These are phyloP conservation scores for Arabidopsis hybrid DNA, from an alignment of 441 rosid species.

Conservation along the genomic window DNA sequence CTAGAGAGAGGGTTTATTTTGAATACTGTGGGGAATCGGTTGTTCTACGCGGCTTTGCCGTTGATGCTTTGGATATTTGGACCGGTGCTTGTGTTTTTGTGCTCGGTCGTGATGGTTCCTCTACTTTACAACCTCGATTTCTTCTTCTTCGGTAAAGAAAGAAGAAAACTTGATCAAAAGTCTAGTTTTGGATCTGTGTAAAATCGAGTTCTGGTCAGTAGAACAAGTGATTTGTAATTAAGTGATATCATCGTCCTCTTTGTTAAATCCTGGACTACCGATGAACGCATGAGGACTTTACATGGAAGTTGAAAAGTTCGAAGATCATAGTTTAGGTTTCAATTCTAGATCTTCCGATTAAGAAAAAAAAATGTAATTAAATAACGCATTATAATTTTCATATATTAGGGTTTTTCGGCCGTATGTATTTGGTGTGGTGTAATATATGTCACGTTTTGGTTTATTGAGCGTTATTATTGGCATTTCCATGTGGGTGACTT, in stretches of 20 bases:
- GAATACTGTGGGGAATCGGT: slow-evolving; percentile 78
- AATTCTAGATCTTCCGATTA: not conserved
- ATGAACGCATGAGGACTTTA: slow-evolving; percentile 1
- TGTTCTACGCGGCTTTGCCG: slow-evolving; percentile 81
- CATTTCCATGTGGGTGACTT: slow-evolving; percentile 38
- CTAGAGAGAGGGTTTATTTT: slow-evolving; percentile 75
- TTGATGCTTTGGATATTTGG: slow-evolving; percentile 91
- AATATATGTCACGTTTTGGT: slow-evolving; percentile 31
- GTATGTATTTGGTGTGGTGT: slow-evolving; percentile 5
- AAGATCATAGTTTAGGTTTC: not conserved
- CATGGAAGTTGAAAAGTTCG: not conserved
- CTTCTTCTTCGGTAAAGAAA: slow-evolving; percentile 46
- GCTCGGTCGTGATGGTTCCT: slow-evolving; percentile 66
- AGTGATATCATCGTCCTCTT: slow-evolving; percentile 7
- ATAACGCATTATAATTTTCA: not conserved
- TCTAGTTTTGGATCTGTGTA: slow-evolving; percentile 31
- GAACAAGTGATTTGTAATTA: not conserved
- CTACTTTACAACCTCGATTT: slow-evolving; percentile 84
- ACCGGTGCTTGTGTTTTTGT: slow-evolving; percentile 76
- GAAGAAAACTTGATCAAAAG: slow-evolving; percentile 39
- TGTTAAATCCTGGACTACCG: not conserved
- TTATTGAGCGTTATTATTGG: slow-evolving; percentile 29
- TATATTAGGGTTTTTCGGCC: not conserved
- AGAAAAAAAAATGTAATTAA: not conserved
- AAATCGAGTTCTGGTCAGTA: not conserved